These are phyloP conservation scores for Jaminaea rosea DNA, from an alignment of 1,284 basidiomycete species.

Conservation along the genomic window DNA sequence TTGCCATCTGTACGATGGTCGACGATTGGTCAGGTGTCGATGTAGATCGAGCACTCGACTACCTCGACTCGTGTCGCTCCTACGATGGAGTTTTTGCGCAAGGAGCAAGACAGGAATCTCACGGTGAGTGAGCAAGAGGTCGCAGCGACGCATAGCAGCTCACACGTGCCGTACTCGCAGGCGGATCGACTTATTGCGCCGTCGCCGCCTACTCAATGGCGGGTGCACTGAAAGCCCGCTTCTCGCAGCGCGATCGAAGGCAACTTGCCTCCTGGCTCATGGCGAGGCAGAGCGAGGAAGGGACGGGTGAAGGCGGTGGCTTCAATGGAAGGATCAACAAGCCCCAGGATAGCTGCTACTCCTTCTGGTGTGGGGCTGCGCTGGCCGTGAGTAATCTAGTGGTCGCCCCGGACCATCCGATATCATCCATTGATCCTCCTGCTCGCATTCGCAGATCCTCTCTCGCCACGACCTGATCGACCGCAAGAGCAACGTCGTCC, in stretches of 20 bases:
- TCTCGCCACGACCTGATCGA: constrained; percentile 21
- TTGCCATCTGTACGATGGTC: constrained; percentile 68
- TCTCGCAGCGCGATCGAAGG: neutral
- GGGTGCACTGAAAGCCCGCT: neutral
- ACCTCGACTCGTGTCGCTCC: constrained; percentile 55
- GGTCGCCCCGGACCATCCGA: neutral
- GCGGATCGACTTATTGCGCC: constrained; percentile 87
- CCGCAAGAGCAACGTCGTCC: constrained; percentile 16
- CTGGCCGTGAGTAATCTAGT: constrained; percentile 8
- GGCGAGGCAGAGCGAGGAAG: neutral
- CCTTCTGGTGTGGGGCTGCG: constrained; percentile 43
- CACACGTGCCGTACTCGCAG: constrained; percentile 48
- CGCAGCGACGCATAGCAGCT: neutral
- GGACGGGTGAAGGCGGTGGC: constrained; percentile 14
- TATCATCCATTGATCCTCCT: neutral
- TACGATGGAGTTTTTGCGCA: constrained; percentile 91
- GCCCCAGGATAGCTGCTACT: constrained; percentile 39
- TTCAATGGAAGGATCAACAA: constrained; percentile 31
- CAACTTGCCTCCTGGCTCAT: neutral
- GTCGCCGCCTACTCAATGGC: constrained; percentile 64
- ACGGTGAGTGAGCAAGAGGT: constrained; percentile 56
- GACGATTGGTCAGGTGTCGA: constrained; percentile 68
- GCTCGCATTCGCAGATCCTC: constrained; percentile 12
- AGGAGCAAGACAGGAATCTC: constrained; percentile 68
- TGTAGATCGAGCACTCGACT: constrained; percentile 56